These are phyloP conservation scores for Raddia guianensis DNA, from an alignment of 176 grass and related monocot genomes.

Conservation along the genomic window DNA sequence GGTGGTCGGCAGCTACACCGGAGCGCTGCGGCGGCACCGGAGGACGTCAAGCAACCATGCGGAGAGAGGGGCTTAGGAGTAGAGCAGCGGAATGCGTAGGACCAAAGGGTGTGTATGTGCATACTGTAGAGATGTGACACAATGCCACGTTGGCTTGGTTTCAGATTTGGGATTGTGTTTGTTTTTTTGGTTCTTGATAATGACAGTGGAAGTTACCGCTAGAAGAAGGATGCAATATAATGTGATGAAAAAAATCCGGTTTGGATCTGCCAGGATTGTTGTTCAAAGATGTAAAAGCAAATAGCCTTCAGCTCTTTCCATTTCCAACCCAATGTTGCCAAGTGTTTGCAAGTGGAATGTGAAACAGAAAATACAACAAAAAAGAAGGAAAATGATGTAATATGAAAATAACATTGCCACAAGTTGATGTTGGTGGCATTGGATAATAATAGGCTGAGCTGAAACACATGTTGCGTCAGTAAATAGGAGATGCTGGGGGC, in stretches of 20 bases:
- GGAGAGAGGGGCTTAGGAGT: slow-evolving; percentile 51
- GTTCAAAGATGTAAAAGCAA: slow-evolving; percentile 36
- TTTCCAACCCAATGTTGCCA: background rate
- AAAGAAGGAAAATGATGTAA: slow-evolving; percentile 21
- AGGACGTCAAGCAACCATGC: slow-evolving; percentile 46
- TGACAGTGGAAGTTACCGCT: slow-evolving; percentile 30
- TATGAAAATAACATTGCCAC: background rate
- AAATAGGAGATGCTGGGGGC: slow-evolving; percentile 1
- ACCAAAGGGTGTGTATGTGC: background rate
- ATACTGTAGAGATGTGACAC: slow-evolving; percentile 52
- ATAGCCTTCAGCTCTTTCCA: background rate
- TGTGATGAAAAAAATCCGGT: slow-evolving; percentile 42
- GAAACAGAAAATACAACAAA: background rate
- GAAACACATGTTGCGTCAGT: background rate
- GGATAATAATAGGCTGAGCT: background rate
- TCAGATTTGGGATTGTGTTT: slow-evolving; percentile 25
- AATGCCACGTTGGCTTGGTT: slow-evolving; percentile 44
- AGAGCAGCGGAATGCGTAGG: slow-evolving; percentile 1
- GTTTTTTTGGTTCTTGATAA: slow-evolving; percentile 41
- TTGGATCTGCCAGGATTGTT: slow-evolving; percentile 42
- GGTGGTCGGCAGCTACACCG: slow-evolving; percentile 32
- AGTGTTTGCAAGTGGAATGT: background rate
- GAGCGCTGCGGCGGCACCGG: slow-evolving; percentile 29
- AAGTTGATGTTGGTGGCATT: background rate
- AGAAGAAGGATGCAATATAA: slow-evolving; percentile 34